Conservation (phyloP, 805 yeast genomes). For the Jamesozyma piceae region DNA sequence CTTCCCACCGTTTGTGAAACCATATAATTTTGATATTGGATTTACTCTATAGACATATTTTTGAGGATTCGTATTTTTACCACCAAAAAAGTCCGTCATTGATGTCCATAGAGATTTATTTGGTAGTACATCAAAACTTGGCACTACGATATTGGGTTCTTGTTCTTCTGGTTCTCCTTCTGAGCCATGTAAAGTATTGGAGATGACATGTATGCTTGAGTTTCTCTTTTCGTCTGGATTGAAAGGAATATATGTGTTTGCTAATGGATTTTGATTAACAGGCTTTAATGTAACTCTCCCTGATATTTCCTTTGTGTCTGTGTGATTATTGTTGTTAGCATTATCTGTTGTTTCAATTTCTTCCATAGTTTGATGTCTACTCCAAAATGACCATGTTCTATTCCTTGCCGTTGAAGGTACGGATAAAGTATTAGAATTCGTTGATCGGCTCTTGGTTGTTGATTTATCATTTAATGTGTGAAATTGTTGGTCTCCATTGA, state of each 20-base stretch:
- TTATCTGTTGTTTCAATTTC: not conserved
- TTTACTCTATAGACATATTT: constrained; percentile 11
- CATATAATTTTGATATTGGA: constrained; percentile 13
- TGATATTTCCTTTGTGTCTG: not conserved
- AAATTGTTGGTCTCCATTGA: too few species aligned
- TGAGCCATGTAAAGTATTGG: too few species aligned
- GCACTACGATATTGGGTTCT: constrained; percentile 25
- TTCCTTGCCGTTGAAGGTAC: not conserved
- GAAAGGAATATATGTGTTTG: constrained; percentile 15
- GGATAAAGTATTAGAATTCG: not conserved
- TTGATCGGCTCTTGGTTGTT: not conserved
- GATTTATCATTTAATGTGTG: not conserved
- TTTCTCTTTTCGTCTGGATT: constrained; percentile 6
- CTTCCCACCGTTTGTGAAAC: constrained; percentile 14
- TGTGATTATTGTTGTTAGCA: not conserved
- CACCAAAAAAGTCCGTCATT: constrained; percentile 13
- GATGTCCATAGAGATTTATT: constrained; percentile 19
- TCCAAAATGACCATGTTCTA: constrained; percentile 11
- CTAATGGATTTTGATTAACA: constrained; percentile 3
- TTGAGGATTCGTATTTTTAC: constrained; percentile 9
- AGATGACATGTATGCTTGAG: not conserved
- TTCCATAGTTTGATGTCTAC: not conserved
- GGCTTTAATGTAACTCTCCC: not conserved
- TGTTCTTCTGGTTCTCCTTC: constrained; percentile 9
- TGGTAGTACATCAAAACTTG: constrained; percentile 25